Conservation (phyloP, 306 rosid species). For the Mucuna pruriens region DNA sequence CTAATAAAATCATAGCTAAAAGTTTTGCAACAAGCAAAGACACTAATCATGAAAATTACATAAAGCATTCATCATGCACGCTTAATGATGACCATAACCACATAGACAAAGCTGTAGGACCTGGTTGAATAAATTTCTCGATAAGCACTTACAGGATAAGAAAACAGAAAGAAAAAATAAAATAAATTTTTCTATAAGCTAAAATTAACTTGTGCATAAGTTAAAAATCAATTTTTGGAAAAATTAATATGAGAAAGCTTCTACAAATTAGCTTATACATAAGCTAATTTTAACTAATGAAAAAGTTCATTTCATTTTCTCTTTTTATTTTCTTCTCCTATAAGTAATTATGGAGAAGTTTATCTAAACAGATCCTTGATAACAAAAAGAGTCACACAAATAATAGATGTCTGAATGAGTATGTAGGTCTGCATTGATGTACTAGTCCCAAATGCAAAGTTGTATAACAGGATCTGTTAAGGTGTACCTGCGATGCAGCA, state of each 20-base stretch:
- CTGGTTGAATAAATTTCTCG: no score
- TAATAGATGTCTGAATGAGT: neutral
- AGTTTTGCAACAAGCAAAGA: neutral
- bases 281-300: no score
- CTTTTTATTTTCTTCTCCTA: no score
- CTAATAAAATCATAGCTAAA: slow-evolving; percentile 15
- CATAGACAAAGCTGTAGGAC: neutral
- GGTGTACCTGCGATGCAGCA: slow-evolving; percentile 89
- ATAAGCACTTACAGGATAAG: no score
- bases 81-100: slow-evolving; percentile 2
- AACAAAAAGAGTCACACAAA: neutral
- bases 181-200: no score
- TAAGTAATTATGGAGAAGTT: no score
- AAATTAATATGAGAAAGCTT: no score
- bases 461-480: slow-evolving; percentile 15
- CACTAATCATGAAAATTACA: slow-evolving; percentile 8
- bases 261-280: no score
- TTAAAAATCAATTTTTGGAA: no score
- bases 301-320: no score
- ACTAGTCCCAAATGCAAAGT: slow-evolving; percentile 12
- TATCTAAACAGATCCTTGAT: slow-evolving; percentile 13
- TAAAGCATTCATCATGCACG: neutral
- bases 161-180: no score
- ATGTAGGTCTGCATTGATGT: neutral
- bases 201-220: no score